Evolutionary conservation across 1,284 basidiomycete genomes (phyloP).

Genomic region (Ustanciosporium gigantosporum): DNA sequence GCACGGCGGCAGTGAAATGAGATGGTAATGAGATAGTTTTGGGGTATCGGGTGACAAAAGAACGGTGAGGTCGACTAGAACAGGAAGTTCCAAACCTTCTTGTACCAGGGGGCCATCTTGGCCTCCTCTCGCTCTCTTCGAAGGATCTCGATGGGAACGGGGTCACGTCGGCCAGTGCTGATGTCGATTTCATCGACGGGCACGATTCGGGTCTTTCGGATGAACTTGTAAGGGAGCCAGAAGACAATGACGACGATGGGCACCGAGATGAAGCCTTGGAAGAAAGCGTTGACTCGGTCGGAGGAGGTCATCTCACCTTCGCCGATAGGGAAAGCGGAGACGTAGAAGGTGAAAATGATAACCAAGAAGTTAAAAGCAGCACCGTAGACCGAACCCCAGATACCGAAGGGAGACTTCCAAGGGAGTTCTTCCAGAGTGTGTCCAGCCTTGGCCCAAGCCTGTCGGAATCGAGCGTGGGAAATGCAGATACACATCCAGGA

Average conservation of each 20-base stretch:
- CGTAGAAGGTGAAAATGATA: slow-evolving; percentile 41
- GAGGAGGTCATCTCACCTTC: slow-evolving; percentile 33
- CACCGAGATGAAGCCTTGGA: slow-evolving; percentile 63
- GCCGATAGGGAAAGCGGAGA: slow-evolving; percentile 49
- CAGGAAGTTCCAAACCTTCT: slow-evolving; percentile 42
- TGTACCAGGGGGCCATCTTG: slow-evolving; percentile 25
- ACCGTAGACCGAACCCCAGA: slow-evolving; percentile 63
- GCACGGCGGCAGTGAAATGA: no score
- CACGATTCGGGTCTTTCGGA: slow-evolving; percentile 34
- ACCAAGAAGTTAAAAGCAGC: slow-evolving; percentile 57
- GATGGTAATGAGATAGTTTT: no score
- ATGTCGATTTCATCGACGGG: slow-evolving; percentile 53
- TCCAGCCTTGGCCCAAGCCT: slow-evolving; percentile 64
- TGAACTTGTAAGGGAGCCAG: slow-evolving; percentile 41
- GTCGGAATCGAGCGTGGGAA: slow-evolving; percentile 67
- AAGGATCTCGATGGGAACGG: slow-evolving; percentile 50
- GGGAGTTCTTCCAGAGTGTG: slow-evolving; percentile 65
- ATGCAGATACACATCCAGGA: slow-evolving; percentile 60
- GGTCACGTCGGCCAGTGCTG: slow-evolving; percentile 51
- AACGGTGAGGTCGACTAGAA: slow-evolving; percentile 43
- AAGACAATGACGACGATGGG: slow-evolving; percentile 42
- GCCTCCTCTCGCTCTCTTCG: slow-evolving; percentile 54
- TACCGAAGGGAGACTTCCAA: slow-evolving; percentile 64
- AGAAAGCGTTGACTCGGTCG: slow-evolving; percentile 63
- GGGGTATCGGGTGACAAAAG: no score